phyloP scores from a whole-genome alignment of 371 early-diverging fungal species.

The Rhizopus stolonifer region DNA sequence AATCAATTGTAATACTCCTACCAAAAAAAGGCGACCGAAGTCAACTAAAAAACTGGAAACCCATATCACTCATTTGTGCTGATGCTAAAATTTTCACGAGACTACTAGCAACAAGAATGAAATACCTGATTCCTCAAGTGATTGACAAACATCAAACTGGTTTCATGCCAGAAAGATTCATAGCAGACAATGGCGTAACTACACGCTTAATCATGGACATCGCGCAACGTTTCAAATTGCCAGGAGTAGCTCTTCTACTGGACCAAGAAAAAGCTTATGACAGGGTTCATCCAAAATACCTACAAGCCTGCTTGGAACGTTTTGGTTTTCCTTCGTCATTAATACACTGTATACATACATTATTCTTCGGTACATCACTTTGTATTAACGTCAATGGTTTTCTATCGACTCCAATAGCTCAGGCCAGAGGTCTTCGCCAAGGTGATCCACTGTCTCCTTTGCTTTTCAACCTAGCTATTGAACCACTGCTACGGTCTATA shows the following conservation, averaged over 20 bases:
- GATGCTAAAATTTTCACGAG: too few species aligned
- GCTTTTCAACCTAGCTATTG: constrained; percentile 18
- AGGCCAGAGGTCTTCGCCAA: constrained; percentile 13
- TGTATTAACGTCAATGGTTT: constrained; percentile 10
- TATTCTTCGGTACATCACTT: not conserved
- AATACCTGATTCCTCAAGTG: constrained; percentile 6
- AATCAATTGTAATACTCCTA: not conserved
- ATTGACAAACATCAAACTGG: constrained; percentile 9
- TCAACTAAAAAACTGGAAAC: too few species aligned
- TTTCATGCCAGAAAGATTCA: constrained; percentile 12
- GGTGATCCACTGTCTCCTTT: constrained; percentile 13
- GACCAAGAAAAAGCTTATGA: constrained; percentile 12
- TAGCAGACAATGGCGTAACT: constrained; percentile 18
- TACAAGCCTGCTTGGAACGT: not conserved
- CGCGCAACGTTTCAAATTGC: constrained; percentile 5
- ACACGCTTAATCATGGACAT: not conserved
- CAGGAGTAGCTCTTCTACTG: constrained; percentile 13
- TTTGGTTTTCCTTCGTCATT: not conserved
- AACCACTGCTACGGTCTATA: constrained; percentile 10
- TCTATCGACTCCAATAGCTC: not conserved
- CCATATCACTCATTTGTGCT: too few species aligned
- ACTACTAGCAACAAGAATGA: too few species aligned
- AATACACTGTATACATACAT: not conserved
- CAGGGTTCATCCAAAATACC: constrained; percentile 4
- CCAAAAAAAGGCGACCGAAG: too few species aligned